phyloP scores from a whole-genome alignment of 2,329 filamentous ascomycete species.

The Aureobasidium sp. region DNA sequence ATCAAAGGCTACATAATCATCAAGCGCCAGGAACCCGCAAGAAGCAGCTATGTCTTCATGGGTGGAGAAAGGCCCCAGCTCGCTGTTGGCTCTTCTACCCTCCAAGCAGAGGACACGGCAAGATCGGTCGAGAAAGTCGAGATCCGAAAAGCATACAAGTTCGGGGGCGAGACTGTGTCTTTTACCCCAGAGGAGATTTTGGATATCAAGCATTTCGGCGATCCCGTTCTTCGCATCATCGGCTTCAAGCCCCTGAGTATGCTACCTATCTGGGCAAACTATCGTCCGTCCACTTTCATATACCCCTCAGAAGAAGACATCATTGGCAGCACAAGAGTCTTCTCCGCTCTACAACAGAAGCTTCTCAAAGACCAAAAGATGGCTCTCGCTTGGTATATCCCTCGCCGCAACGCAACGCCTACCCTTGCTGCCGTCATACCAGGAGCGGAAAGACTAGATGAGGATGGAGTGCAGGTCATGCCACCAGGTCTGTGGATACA shows the following conservation, averaged over 20 bases:
- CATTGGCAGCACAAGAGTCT: slow-evolving; percentile 86
- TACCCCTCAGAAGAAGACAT: slow-evolving; percentile 89
- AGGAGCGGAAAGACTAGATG: slow-evolving; percentile 59
- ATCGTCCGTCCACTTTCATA: slow-evolving; percentile 83
- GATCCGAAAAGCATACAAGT: slow-evolving; percentile 89
- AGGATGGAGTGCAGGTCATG: slow-evolving; percentile 59
- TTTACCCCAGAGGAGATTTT: slow-evolving; percentile 82
- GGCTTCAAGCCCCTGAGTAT: slow-evolving; percentile 80
- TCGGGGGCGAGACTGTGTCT: slow-evolving; percentile 81
- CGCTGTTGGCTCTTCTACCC: slow-evolving; percentile 64
- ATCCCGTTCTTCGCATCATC: slow-evolving; percentile 77
- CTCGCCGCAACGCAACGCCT: slow-evolving; percentile 72
- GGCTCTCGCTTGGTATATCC: slow-evolving; percentile 82
- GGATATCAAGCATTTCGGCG: slow-evolving; percentile 69
- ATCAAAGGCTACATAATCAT: slow-evolving; percentile 90
- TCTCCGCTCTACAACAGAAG: slow-evolving; percentile 84
- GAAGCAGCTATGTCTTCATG: slow-evolving; percentile 82
- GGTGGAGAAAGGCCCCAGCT: slow-evolving; percentile 81
- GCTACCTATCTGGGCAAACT: slow-evolving; percentile 75
- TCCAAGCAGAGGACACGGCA: slow-evolving; percentile 70
- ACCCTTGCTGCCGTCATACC: slow-evolving; percentile 75
- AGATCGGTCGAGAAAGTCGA: slow-evolving; percentile 72
- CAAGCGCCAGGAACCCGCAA: slow-evolving; percentile 72
- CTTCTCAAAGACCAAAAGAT: slow-evolving; percentile 72
- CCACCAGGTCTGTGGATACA: slow-evolving; percentile 86